A percentile compares a stretch with the other conserved stretches of the same genome.
Conservation (phyloP, 768 basidiomycete genomes). For the Rhodotorula babjevae region DNA sequence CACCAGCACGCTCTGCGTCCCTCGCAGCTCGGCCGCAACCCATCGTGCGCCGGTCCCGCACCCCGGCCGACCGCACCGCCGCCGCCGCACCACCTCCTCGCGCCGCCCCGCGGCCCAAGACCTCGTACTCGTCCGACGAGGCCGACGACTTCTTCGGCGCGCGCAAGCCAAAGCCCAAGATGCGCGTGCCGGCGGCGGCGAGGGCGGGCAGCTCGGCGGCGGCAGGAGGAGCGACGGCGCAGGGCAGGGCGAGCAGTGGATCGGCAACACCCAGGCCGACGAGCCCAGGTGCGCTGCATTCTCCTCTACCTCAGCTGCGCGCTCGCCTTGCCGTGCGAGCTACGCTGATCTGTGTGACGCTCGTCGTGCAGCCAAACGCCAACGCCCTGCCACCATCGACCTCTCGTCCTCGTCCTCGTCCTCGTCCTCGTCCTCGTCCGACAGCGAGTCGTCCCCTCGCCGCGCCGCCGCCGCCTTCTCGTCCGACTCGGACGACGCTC, state of each 20-base stretch:
- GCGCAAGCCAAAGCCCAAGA: background rate
- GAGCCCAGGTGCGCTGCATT: slow-evolving; percentile 41
- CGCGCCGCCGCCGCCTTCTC: background rate
- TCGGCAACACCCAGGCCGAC: slow-evolving; percentile 50
- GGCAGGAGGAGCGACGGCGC: slow-evolving; percentile 45
- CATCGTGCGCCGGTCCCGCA: background rate
- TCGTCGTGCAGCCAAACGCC: background rate
- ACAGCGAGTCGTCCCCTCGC: background rate
- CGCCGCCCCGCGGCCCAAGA: background rate
- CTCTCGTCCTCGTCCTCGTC: background rate
- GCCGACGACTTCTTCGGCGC: slow-evolving; percentile 25
- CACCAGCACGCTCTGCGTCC: background rate
- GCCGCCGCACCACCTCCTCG: background rate
- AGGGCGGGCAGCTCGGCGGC: background rate
- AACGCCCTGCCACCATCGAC: background rate
- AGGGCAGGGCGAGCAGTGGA: slow-evolving; percentile 10
- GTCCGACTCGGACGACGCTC: background rate
- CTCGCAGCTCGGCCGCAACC: background rate
- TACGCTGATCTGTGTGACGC: no score
- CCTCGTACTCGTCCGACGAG: slow-evolving; percentile 15
- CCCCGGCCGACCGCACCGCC: background rate
- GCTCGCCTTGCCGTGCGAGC: no score
- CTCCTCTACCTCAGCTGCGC: background rate
- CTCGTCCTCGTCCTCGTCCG: background rate
- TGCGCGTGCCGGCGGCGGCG: background rate